These are phyloP conservation scores for Syncephalastrum sp. DNA, from an alignment of 371 early-diverging fungal genomes.

Conservation along the genomic window DNA sequence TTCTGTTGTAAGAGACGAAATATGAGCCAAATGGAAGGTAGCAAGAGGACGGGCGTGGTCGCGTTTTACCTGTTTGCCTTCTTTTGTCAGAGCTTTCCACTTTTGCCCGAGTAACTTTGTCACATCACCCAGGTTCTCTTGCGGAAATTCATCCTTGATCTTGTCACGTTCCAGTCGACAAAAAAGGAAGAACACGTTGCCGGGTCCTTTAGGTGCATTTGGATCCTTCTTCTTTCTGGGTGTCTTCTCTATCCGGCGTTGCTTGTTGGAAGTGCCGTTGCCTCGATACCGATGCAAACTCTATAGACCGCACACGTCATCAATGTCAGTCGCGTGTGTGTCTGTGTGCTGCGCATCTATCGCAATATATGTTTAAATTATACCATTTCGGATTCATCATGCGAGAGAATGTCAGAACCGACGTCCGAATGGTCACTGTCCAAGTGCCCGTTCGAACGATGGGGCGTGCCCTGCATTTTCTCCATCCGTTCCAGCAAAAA, in stretches of 20 bases:
- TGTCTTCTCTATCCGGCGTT: slow-evolving; percentile 9
- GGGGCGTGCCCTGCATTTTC: slow-evolving; percentile 2
- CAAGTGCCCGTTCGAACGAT: not conserved
- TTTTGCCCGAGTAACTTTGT: slow-evolving; percentile 44
- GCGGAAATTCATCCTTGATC: slow-evolving; percentile 51
- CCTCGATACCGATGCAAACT: not conserved
- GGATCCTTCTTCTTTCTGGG: slow-evolving; percentile 49
- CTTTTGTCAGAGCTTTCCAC: slow-evolving; percentile 45
- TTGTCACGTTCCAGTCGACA: slow-evolving; percentile 55
- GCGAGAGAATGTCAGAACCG: slow-evolving; percentile 35
- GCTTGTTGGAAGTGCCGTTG: slow-evolving; percentile 4
- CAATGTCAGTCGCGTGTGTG: slow-evolving; percentile 15
- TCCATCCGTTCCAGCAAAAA: slow-evolving; percentile 21
- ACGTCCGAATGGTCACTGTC: slow-evolving; percentile 47
- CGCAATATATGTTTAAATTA: slow-evolving; percentile 1
- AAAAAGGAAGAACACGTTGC: slow-evolving; percentile 63
- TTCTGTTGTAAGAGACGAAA: slow-evolving; percentile 16
- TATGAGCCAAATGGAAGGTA: not conserved
- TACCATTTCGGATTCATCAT: slow-evolving; percentile 48
- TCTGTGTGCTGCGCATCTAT: too few species aligned
- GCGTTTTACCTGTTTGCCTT: slow-evolving; percentile 39
- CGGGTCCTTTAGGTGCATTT: slow-evolving; percentile 62
- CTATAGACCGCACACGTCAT: not conserved
- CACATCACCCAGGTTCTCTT: slow-evolving; percentile 42
- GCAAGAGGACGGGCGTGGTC: not conserved